Conservation (phyloP, 129 eudicot genomes). For the Escallonia herrerae region DNA sequence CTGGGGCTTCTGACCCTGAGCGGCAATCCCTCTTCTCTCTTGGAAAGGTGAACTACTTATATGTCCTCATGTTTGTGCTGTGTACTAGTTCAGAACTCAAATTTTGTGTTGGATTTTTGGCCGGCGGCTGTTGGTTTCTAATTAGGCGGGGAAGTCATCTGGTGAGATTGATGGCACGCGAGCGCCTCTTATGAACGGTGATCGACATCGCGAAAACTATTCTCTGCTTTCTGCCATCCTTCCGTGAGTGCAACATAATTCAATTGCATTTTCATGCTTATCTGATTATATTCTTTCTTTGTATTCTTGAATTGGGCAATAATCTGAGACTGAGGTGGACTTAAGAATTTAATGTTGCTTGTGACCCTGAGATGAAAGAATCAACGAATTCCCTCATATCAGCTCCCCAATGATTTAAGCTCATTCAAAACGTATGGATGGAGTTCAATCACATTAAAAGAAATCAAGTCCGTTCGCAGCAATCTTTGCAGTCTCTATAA, state of each 20-base stretch:
- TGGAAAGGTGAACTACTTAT: constrained; percentile 28
- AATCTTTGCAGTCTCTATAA: too few relatives aligned
- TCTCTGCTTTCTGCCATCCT: constrained; percentile 51
- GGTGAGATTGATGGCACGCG: constrained; percentile 33
- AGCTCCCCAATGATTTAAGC: too few relatives aligned
- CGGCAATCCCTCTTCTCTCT: constrained; percentile 37
- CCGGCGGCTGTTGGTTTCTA: background rate
- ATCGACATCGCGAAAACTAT: constrained; percentile 32
- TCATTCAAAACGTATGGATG: too few relatives aligned
- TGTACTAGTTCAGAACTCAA: background rate
- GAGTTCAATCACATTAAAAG: too few relatives aligned
- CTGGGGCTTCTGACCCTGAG: constrained; percentile 40
- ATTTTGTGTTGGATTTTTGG: background rate
- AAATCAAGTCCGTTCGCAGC: too few relatives aligned
- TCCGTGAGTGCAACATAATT: constrained; percentile 46
- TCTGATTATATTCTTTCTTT: background rate
- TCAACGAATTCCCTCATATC: too few relatives aligned
- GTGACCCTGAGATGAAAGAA: too few relatives aligned
- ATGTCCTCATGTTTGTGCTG: background rate
- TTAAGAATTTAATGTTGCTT: too few relatives aligned
- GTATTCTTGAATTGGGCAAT: background rate
- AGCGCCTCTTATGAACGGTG: constrained; percentile 38
- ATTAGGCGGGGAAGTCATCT: constrained; percentile 42
- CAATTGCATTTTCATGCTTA: background rate
- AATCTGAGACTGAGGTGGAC: background rate